phyloP scores from a whole-genome alignment of 257 asterid genomes.

The Capsicum rhomboideum region DNA sequence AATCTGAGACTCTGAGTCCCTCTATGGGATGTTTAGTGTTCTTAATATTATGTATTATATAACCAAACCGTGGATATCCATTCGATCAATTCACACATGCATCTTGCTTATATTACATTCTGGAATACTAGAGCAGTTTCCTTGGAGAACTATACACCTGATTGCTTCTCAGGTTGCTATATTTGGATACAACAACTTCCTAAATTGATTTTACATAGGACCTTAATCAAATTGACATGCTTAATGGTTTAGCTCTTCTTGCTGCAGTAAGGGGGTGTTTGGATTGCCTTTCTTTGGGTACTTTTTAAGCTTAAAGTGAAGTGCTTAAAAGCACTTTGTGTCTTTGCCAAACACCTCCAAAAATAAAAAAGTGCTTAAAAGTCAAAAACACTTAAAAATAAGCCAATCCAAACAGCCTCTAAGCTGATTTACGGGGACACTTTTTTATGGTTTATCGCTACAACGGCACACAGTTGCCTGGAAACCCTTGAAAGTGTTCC shows the following conservation, averaged over 20 bases:
- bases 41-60: background rate
- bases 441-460: slow-evolving; percentile 1
- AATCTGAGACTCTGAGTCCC: background rate
- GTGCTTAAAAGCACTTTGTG: too few relatives aligned
- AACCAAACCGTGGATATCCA: background rate
- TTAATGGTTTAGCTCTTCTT: background rate
- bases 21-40: background rate
- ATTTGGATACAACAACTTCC: background rate
- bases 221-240: background rate
- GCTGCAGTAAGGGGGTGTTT: too few relatives aligned
- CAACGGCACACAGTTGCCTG: background rate
- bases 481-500: slow-evolving; percentile 1
- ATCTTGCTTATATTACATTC: background rate
- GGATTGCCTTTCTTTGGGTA: too few relatives aligned
- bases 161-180: background rate
- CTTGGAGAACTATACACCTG: background rate
- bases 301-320: too few relatives aligned
- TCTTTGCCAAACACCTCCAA: too few relatives aligned
- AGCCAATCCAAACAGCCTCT: too few relatives aligned
- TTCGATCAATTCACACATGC: background rate
- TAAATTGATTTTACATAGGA: background rate
- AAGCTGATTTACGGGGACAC: background rate
- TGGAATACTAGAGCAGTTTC: background rate
- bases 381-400: too few relatives aligned
- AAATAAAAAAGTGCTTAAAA: too few relatives aligned